Percentiles rank a stretch among this genome's conserved stretches.
Conservation (phyloP, 2,329 filamentous ascomycete genomes). For the Beauveria sp. region DNA sequence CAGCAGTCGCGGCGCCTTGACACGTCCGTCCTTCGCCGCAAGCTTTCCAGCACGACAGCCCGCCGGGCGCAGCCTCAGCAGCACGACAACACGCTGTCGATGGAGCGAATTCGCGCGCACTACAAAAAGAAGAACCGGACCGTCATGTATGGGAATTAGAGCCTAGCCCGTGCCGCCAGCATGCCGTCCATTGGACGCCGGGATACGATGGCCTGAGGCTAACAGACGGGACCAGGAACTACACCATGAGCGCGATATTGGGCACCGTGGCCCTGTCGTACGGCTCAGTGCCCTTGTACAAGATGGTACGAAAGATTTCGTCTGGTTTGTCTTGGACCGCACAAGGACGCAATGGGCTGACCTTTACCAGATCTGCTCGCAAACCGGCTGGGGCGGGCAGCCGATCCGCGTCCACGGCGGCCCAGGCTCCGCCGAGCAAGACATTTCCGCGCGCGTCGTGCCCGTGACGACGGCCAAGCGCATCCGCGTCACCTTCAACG, state of each 20-base stretch:
- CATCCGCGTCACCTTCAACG: constrained; percentile 91
- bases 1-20: constrained; percentile 20
- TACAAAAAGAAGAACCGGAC: constrained; percentile 63
- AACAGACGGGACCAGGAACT: constrained; percentile 47
- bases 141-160: constrained; percentile 29
- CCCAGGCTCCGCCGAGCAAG: constrained; percentile 41
- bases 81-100: constrained; percentile 29
- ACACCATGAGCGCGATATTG: constrained; percentile 68
- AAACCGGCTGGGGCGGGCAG: constrained; percentile 87
- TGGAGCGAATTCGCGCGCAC: constrained; percentile 57
- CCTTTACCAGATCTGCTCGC: constrained; percentile 62
- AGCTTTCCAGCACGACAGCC: constrained; percentile 23
- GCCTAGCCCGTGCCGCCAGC: not conserved
- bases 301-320: constrained; percentile 54
- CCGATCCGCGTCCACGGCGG: constrained; percentile 70
- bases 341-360: not conserved
- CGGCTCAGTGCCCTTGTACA: constrained; percentile 78
- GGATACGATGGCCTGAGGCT: not conserved
- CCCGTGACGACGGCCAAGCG: constrained; percentile 76
- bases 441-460: constrained; percentile 68
- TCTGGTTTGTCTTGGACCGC: not conserved
- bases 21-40: constrained; percentile 21
- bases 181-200: not conserved
- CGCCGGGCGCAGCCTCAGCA: constrained; percentile 18
- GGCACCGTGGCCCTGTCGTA: constrained; percentile 76